Evolutionary conservation across 179 eudicot species (phyloP).

Genomic region (Gypsophila paniculata): DNA sequence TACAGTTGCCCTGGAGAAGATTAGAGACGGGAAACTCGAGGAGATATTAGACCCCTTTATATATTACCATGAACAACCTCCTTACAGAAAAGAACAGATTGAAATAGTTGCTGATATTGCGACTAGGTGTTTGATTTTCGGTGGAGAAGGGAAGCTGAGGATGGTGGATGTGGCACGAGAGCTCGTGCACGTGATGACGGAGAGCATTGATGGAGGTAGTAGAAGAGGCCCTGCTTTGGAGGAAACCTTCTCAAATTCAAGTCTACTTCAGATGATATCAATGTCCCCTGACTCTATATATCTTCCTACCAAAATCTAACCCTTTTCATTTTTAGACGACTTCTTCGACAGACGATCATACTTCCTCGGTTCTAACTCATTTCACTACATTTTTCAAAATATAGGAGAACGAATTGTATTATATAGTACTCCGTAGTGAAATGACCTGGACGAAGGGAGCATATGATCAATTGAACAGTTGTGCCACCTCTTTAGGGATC

Average conservation of each 20-base stretch:
- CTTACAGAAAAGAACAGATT: constrained; percentile 52
- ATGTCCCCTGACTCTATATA: constrained; percentile 79
- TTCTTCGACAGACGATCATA: not conserved
- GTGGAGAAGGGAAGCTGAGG: constrained; percentile 55
- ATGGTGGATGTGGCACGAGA: constrained; percentile 68
- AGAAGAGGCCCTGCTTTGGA: constrained; percentile 51
- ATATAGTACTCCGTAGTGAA: no score
- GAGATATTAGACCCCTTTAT: constrained; percentile 68
- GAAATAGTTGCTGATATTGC: constrained; percentile 68
- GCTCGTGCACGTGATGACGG: constrained; percentile 46
- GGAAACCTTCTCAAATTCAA: constrained; percentile 79
- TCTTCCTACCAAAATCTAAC: constrained; percentile 33
- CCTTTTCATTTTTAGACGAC: not conserved
- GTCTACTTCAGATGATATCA: constrained; percentile 85
- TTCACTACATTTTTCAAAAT: no score
- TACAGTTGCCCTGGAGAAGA: constrained; percentile 47
- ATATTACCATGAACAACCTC: constrained; percentile 63
- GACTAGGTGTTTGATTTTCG: constrained; percentile 67
- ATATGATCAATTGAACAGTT: not conserved
- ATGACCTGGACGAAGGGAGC: no score
- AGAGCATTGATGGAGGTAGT: constrained; percentile 41
- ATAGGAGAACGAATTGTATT: no score
- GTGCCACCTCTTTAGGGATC: not conserved
- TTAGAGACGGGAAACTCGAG: constrained; percentile 61
- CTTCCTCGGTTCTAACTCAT: no score